Evolutionary conservation across 2,329 filamentous ascomycete genomes (phyloP).

Genomic region (Aspergillus fructus): DNA sequence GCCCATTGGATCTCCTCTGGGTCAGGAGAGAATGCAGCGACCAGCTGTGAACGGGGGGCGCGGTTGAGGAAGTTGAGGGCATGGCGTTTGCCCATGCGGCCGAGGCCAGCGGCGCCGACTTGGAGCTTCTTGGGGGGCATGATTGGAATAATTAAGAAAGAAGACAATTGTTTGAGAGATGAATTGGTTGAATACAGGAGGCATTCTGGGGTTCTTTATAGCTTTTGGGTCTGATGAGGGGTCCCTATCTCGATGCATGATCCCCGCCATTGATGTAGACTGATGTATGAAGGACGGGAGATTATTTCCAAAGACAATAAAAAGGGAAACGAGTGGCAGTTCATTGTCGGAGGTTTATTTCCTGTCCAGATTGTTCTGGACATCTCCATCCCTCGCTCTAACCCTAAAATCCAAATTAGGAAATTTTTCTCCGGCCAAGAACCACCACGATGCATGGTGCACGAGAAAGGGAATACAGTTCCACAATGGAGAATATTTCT

Average conservation of each 20-base stretch:
- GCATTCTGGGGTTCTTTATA: not conserved
- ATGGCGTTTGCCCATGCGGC: conserved; percentile 53
- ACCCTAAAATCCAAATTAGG: not conserved
- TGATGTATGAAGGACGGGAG: not conserved
- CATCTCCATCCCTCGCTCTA: not conserved
- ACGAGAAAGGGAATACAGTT: no score
- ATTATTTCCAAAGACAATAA: not conserved
- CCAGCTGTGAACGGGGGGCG: conserved; percentile 50
- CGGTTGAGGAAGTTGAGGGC: conserved; percentile 50
- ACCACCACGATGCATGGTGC: not conserved
- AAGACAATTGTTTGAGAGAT: not conserved
- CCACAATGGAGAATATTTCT: no score
- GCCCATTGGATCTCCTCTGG: conserved; percentile 51
- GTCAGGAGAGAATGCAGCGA: conserved; percentile 51
- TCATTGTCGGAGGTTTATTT: not conserved
- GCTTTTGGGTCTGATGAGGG: not conserved
- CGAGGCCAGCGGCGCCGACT: conserved; percentile 50
- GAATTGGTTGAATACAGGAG: not conserved
- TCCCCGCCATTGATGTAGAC: not conserved
- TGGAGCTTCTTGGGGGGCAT: conserved; percentile 39
- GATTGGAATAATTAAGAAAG: not conserved
- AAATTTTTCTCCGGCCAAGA: not conserved
- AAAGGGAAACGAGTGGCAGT: not conserved
- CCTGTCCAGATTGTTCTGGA: not conserved
- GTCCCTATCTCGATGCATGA: not conserved